These are phyloP conservation scores for Phylloporus gajari DNA, from an alignment of 1,284 basidiomycete species.

Conservation along the genomic window DNA sequence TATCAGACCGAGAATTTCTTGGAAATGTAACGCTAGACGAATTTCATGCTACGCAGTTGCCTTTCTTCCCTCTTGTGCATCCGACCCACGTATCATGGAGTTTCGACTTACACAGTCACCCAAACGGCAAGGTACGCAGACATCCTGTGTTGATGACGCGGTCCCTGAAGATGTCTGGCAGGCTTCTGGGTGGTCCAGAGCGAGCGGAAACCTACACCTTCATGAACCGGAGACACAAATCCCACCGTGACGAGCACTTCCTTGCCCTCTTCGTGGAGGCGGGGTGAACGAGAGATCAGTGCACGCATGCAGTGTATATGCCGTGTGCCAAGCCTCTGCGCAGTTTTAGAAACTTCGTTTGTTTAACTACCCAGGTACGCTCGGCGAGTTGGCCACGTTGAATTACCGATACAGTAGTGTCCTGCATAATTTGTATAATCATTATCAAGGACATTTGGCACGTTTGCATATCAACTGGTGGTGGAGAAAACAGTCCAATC, in stretches of 20 bases:
- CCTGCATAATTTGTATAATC: background rate
- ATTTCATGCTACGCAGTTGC: conserved; percentile 14
- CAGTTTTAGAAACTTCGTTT: background rate
- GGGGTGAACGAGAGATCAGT: background rate
- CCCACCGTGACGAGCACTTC: background rate
- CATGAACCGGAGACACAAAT: background rate
- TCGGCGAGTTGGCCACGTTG: background rate
- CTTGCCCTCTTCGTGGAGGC: background rate
- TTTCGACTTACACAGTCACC: conserved; percentile 28
- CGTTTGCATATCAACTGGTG: background rate
- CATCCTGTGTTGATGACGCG: conserved; percentile 2
- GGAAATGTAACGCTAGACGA: conserved; percentile 31
- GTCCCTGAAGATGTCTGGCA: conserved; percentile 11
- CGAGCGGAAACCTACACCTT: conserved; percentile 14
- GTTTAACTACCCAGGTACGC: background rate
- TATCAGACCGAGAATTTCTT: conserved; percentile 23
- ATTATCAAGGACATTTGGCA: background rate
- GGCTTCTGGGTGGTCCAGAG: conserved; percentile 36
- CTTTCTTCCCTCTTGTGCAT: conserved; percentile 26
- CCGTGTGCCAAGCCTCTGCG: background rate
- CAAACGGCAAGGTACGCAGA: conserved; percentile 29
- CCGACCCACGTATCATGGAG: conserved; percentile 39
- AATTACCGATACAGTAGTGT: background rate
- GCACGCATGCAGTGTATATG: background rate
- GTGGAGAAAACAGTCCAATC: too few relatives aligned